phyloP scores from a whole-genome alignment of 306 rosid species.

The Calophaca sinica region DNA sequence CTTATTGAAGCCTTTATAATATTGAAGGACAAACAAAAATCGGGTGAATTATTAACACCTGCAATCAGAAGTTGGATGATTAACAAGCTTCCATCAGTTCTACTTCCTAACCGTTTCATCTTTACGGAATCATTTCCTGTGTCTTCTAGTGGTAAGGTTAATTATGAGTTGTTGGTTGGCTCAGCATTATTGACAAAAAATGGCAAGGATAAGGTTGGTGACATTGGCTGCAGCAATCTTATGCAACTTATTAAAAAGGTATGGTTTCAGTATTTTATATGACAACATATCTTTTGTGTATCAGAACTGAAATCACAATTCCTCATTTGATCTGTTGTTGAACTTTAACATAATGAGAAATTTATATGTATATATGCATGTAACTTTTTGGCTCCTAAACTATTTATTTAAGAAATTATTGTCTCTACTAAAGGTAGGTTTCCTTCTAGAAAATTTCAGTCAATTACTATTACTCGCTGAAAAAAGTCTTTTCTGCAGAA shows the following conservation, averaged over 20 bases:
- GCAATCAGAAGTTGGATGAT: slow-evolving; percentile 76
- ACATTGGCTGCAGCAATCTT: slow-evolving; percentile 54
- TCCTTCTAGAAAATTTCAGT: slow-evolving; percentile 18
- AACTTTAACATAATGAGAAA: background rate
- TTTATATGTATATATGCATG: slow-evolving; percentile 20
- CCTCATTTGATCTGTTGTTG: slow-evolving; percentile 22
- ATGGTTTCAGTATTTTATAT: slow-evolving; percentile 34
- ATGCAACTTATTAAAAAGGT: slow-evolving; percentile 76
- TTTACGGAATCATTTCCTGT: slow-evolving; percentile 69
- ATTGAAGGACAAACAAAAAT: slow-evolving; percentile 56
- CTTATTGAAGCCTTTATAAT: slow-evolving; percentile 73
- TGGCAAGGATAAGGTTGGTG: slow-evolving; percentile 51
- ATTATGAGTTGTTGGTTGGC: slow-evolving; percentile 65
- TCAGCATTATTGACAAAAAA: slow-evolving; percentile 50
- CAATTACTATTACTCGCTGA: slow-evolving; percentile 33
- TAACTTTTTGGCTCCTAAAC: slow-evolving; percentile 27
- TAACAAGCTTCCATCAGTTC: slow-evolving; percentile 59
- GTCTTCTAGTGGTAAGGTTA: slow-evolving; percentile 80
- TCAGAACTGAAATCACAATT: slow-evolving; percentile 31
- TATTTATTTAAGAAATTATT: slow-evolving; percentile 21
- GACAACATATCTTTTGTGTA: slow-evolving; percentile 29
- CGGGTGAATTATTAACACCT: slow-evolving; percentile 59
- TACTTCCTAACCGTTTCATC: slow-evolving; percentile 68
- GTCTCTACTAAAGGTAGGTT: slow-evolving; percentile 2
- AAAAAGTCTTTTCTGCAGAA: background rate